Evolutionary conservation across 208 protist genomes (phyloP).

Genomic region (Angomonas desouzai): DNA sequence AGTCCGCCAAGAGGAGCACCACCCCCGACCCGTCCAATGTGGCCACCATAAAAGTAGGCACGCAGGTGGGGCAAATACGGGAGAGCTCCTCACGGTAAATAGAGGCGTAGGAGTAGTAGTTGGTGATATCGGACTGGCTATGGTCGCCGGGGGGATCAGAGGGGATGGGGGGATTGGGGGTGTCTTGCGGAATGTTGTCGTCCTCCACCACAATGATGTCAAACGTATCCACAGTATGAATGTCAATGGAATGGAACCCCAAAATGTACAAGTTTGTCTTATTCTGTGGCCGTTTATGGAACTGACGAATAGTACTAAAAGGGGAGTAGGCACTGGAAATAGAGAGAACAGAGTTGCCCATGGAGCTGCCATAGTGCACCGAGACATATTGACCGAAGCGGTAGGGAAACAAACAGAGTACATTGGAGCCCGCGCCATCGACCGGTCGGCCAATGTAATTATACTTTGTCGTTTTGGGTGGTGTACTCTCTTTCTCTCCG

Average conservation of each 20-base stretch:
- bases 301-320: not conserved
- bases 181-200: slow-evolving; percentile 3
- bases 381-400: slow-evolving; percentile 5
- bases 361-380: slow-evolving; percentile 3
- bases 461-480: too few species aligned
- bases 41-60: not conserved
- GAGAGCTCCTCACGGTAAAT: not conserved
- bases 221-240: not conserved
- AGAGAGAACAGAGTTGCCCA: not conserved
- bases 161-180: not conserved
- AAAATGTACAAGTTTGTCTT: slow-evolving; percentile 8
- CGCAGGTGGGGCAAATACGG: not conserved
- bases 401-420: slow-evolving; percentile 2
- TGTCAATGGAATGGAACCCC: slow-evolving; percentile 10
- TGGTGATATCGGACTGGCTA: not conserved
- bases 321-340: slow-evolving; percentile 1
- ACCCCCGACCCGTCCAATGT: not conserved
- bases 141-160: not conserved
- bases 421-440: not conserved
- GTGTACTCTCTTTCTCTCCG: not conserved
- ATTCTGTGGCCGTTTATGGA: not conserved
- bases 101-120: not conserved
- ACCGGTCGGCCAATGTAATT: slow-evolving; percentile 8
- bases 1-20: not conserved
- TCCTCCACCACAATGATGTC: slow-evolving; percentile 3